Conservation (phyloP, 768 basidiomycete genomes). For the Gymnopilus junonius region DNA sequence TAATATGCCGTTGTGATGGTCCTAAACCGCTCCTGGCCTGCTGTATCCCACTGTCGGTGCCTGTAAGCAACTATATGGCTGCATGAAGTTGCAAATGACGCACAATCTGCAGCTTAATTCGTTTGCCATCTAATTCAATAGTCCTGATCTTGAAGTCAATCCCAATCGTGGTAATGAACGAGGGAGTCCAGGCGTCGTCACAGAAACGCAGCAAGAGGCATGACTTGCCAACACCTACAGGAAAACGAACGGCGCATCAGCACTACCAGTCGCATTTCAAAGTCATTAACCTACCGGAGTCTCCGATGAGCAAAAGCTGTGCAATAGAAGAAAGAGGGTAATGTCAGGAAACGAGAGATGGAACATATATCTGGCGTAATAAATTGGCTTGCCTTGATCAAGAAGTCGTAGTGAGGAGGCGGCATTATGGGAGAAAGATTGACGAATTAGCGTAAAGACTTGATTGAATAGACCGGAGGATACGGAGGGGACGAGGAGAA, state of each 20-base stretch:
- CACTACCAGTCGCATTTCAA: constrained; percentile 4
- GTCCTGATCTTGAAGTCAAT: constrained; percentile 99
- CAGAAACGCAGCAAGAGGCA: constrained; percentile 96
- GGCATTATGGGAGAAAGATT: constrained; percentile 56
- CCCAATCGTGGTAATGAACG: constrained; percentile 99
- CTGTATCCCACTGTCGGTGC: constrained; percentile 89
- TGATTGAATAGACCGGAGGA: constrained; percentile 9
- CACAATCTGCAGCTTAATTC: constrained; percentile 98
- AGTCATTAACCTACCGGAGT: constrained; percentile 71
- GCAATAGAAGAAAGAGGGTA: constrained; percentile 13
- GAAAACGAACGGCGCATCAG: neutral
- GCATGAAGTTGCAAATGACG: constrained; percentile 31
- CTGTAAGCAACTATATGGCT: neutral
- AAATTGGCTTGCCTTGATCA: constrained; percentile 74
- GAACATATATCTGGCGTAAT: neutral
- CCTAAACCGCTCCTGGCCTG: constrained; percentile 97
- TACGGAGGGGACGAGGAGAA: neutral
- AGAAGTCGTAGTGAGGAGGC: constrained; percentile 95
- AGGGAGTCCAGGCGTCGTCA: constrained; percentile 99
- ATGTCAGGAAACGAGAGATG: neutral
- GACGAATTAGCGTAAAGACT: constrained; percentile 3
- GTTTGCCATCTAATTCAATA: constrained; percentile 97
- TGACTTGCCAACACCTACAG: constrained; percentile 91
- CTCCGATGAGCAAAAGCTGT: constrained; percentile 93
- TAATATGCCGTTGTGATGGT: constrained; percentile 99